Conservation (phyloP, 177 flowering plant genomes). For the Tripterygium wilfordii region DNA sequence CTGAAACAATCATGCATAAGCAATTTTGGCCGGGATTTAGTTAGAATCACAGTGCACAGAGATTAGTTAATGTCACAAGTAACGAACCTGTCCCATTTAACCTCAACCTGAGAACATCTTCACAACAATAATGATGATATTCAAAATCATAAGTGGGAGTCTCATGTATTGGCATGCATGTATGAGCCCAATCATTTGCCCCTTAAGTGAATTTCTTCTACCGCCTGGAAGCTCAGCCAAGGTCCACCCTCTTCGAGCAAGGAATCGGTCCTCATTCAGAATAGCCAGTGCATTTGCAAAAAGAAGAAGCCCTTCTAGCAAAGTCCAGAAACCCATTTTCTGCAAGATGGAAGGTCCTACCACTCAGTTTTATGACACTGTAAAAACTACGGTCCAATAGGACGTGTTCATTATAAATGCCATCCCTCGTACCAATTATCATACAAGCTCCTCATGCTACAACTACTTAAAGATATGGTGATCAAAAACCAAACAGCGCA, state of each 20-base stretch:
- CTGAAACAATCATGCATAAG: too few species aligned
- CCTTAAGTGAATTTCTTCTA: constrained; percentile 15
- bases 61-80: too few species aligned
- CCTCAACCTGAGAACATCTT: constrained; percentile 21
- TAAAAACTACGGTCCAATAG: too few species aligned
- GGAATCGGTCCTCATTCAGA: constrained; percentile 38
- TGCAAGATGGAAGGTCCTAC: constrained; percentile 1
- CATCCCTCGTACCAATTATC: too few species aligned
- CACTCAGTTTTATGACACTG: too few species aligned
- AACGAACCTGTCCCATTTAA: too few species aligned
- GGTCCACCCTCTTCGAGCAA: constrained; percentile 24
- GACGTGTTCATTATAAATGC: too few species aligned
- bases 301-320: constrained; percentile 35
- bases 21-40: too few species aligned
- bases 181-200: constrained; percentile 23
- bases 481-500: too few species aligned
- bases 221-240: constrained; percentile 12
- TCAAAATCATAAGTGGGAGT: constrained; percentile 22
- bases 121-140: constrained; percentile 15
- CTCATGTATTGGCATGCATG: constrained; percentile 27
- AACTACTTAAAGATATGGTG: too few species aligned
- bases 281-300: constrained; percentile 41
- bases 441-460: too few species aligned
- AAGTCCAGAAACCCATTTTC: constrained; percentile 40
- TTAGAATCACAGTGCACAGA: too few species aligned